phyloP scores from a whole-genome alignment of 495 filamentous ascomycete species.

The Geoglossum glabrum region DNA sequence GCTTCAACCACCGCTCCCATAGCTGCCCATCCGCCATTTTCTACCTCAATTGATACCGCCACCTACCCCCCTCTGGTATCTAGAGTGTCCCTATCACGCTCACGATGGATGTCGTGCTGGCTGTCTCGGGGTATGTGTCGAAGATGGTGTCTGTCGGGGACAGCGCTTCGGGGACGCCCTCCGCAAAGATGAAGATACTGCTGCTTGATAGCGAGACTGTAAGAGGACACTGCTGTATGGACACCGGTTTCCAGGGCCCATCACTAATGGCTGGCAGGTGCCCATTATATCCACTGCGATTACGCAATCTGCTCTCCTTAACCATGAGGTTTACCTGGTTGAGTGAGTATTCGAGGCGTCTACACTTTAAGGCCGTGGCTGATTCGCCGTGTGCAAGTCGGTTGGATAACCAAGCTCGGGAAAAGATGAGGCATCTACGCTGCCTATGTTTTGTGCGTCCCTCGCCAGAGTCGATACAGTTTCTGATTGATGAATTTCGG shows the following conservation, averaged over 20 bases:
- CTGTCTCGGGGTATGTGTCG: conserved; percentile 85
- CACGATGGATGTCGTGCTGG: conserved; percentile 82
- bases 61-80: neutral
- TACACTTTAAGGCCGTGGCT: conserved; percentile 1
- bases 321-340: conserved; percentile 92
- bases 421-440: conserved; percentile 94
- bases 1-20: neutral
- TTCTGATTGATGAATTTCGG: conserved; percentile 84
- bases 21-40: neutral
- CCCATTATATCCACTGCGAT: conserved; percentile 84
- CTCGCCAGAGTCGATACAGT: conserved; percentile 74
- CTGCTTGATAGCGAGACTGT: conserved; percentile 88
- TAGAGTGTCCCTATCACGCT: neutral
- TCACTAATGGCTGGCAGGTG: conserved; percentile 27
- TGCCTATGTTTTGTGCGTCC: conserved; percentile 88
- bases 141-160: conserved; percentile 92
- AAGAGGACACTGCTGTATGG: conserved; percentile 16
- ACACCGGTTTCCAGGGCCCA: neutral
- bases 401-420: conserved; percentile 70
- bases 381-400: conserved; percentile 27
- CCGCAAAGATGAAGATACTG: conserved; percentile 96
- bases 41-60: neutral
- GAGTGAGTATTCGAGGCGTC: conserved; percentile 28
- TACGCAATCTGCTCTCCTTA: conserved; percentile 87
- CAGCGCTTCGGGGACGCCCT: conserved; percentile 40